A percentile compares a stretch with the other conserved stretches of the same genome.
Conservation (phyloP, 1,284 basidiomycete genomes). For the Spongispora temasekensis region DNA sequence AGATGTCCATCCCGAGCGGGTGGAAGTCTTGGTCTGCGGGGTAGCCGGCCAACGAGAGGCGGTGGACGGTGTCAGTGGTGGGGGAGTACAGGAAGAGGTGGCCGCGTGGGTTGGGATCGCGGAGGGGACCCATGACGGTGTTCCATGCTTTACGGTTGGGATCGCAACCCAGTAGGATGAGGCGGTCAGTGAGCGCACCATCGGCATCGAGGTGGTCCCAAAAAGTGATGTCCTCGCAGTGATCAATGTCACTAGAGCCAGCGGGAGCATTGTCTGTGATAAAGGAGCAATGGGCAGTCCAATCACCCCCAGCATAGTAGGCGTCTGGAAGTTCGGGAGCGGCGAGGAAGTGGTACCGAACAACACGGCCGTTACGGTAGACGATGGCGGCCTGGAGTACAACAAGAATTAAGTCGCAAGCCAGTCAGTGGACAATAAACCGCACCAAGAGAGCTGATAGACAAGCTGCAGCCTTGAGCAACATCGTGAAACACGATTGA, state of each 20-base stretch:
- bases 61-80: slow-evolving; percentile 15
- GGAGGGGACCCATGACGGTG: slow-evolving; percentile 65
- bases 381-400: slow-evolving; percentile 17
- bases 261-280: slow-evolving; percentile 40
- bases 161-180: slow-evolving; percentile 56
- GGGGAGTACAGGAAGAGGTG: slow-evolving; percentile 46
- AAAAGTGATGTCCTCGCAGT: slow-evolving; percentile 64
- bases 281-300: slow-evolving; percentile 44
- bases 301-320: slow-evolving; percentile 51
- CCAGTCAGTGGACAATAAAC: too few relatives aligned
- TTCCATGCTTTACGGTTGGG: slow-evolving; percentile 58
- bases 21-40: slow-evolving; percentile 55
- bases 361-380: slow-evolving; percentile 46
- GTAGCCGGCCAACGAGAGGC: slow-evolving; percentile 42
- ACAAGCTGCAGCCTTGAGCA: too few relatives aligned
- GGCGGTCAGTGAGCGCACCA: slow-evolving; percentile 40
- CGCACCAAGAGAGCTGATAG: too few relatives aligned
- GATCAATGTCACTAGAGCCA: slow-evolving; percentile 42
- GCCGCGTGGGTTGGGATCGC: slow-evolving; percentile 50
- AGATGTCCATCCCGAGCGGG: slow-evolving; percentile 55
- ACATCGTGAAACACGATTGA: too few relatives aligned
- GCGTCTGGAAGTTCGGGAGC: slow-evolving; percentile 45
- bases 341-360: slow-evolving; percentile 43
- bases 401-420: too few relatives aligned
- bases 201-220: slow-evolving; percentile 52